Evolutionary conservation across 2,329 filamentous ascomycete species (phyloP), one percentile per base, ranked within the genome.

Genomic region (Penicillium nordicum): DNA sequence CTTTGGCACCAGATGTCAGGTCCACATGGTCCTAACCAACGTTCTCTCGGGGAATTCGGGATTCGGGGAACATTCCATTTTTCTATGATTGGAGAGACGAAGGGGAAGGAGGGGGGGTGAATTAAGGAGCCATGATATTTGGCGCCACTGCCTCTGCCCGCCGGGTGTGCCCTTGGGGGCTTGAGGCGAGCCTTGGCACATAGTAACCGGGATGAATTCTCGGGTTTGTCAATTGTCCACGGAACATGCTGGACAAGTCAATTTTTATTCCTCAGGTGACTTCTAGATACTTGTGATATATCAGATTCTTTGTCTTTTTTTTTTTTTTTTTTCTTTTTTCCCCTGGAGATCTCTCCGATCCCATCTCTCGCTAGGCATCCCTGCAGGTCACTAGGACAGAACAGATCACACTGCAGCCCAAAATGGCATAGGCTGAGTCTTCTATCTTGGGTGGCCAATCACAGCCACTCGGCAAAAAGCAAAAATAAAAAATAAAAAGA

Each of bases 11-110:
- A 30, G 40, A 55, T 29, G 53, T 52, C 48, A 46, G 41, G 12
- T 52, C 53, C 53, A 56, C 48, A 56, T 52, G 53, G 48, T 42
- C n/a, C 34, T 12, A 55, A 30, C 47, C 32, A 18, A 48, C 16
- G 34, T 18, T 25, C 41, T 29, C 43, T 42, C 38, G 47, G 47
- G 34, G 34, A 27, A 27, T 23, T 55, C 48, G 53, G 42, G 48
- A 34, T 23, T 55, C 48, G 53, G 42, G 48, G 42, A 52, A 34
- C 53, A 23, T 44, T 45, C 40, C 5, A 25, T 18, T 37, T 32
- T 46, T 21, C 27, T n/a, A 29, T 29, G 45, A 49, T 50, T 55
- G 52, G 50, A 10, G 18, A n/a, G 29, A 14, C 42, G 18, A 30
- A 41, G 14, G 45, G n/a, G 25, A 12, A 37, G 21, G 21, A 21